Evolutionary conservation across 345 rosid genomes (phyloP).

Genomic region (Durio zibethinus): DNA sequence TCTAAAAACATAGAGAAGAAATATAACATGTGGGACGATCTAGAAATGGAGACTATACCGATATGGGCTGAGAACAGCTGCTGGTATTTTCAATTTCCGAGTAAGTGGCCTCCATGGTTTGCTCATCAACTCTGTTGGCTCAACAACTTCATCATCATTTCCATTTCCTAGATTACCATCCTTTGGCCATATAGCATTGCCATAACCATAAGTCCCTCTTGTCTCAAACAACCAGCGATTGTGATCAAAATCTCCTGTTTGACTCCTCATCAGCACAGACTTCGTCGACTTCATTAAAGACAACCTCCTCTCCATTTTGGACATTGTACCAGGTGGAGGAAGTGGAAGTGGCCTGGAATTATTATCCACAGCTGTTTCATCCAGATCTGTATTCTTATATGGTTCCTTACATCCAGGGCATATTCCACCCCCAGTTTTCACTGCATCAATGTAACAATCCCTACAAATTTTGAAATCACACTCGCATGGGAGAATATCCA

Average conservation of each 20-base stretch:
- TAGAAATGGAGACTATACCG: slow-evolving; percentile 41
- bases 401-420: slow-evolving; percentile 93
- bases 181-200: slow-evolving; percentile 94
- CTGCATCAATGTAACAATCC: slow-evolving; percentile 91
- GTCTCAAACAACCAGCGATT: slow-evolving; percentile 94
- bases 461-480: slow-evolving; percentile 95
- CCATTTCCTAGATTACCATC: slow-evolving; percentile 78
- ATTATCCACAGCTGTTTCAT: slow-evolving; percentile 49
- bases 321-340: slow-evolving; percentile 49
- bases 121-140: slow-evolving; percentile 69
- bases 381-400: slow-evolving; percentile 78
- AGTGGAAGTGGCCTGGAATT: slow-evolving; percentile 64
- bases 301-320: slow-evolving; percentile 91
- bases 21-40: neutral
- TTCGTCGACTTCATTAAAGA: slow-evolving; percentile 90
- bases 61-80: slow-evolving; percentile 90
- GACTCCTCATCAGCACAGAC: slow-evolving; percentile 85
- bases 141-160: slow-evolving; percentile 55
- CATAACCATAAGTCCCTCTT: slow-evolving; percentile 86
- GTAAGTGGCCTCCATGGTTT: slow-evolving; percentile 98
- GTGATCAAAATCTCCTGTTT: slow-evolving; percentile 94
- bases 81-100: slow-evolving; percentile 87
- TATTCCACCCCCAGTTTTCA: slow-evolving; percentile 71
- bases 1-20: slow-evolving; percentile 3
- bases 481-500: slow-evolving; percentile 89